Base-by-base conservation (phyloP, 2,329 filamentous ascomycete genomes). In the Aspergillus sp. region DNA sequence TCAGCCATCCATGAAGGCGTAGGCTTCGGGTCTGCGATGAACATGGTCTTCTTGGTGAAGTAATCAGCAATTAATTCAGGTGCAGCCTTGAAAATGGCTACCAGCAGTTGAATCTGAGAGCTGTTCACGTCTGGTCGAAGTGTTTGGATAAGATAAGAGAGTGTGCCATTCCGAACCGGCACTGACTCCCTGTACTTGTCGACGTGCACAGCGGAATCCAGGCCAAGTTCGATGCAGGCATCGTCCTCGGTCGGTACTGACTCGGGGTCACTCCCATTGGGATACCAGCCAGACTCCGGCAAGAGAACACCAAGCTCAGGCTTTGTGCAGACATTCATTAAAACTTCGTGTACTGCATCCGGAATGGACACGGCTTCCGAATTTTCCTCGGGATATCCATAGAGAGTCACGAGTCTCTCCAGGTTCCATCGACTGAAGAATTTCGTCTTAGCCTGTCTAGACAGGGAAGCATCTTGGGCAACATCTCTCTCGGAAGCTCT, bases 1-100 rank as follows among this genome's bases (percentile, higher is more conserved):
- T 94, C 95, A 38, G 91, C 90, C 56, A 97, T 87, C 93, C 93
- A 98, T 0, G 90, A 93, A 41, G 90, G 84, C 3, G 90, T 93
- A 4, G 94, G 77, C 62, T 95, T 97, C 0, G 93, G 90, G 38
- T 97, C 90, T 53, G 95, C 89, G 0, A 84, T 82, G 60, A 97
- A 93, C 46, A 84, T 81, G 51, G 80, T 83, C 61, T 89, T 90
- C 62, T 81, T 84, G 39, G 83, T 76, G 62, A 95, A 97, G 65
- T 94, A 98, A 60, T 90, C 84, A 39, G 89, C 86, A 1, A 95
- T 81, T 3, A 97, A 77, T 67, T 97, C 93, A 0, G 94, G 91
- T 0, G 86, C 88, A 6, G 81, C 81, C 52, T 76, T 77, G 62
- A 98, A 95, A 30, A 95, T 89, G 3, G 84, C 77, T 4, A 91